Conservation (phyloP, 176 grass and related monocot genomes). For the Pontederia paniculata region DNA sequence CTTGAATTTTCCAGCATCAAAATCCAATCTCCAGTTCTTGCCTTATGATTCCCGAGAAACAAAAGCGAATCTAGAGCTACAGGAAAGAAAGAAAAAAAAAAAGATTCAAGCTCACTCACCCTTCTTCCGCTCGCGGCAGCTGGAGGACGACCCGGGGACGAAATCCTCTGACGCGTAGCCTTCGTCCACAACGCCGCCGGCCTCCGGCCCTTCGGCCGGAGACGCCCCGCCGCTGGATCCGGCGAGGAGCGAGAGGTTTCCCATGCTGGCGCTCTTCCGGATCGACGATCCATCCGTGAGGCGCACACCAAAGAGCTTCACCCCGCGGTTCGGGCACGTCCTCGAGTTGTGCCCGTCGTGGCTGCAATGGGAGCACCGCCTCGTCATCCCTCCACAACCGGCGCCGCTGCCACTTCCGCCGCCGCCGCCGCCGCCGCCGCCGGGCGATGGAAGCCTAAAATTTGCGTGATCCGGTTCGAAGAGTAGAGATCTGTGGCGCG, state of each 20-base stretch:
- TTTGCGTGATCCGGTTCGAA: too few relatives aligned
- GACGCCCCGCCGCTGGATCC: conserved; percentile 77
- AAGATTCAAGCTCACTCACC: conserved; percentile 23
- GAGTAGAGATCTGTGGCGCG: too few relatives aligned
- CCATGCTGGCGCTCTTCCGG: conserved; percentile 99
- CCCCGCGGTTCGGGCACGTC: conserved; percentile 96
- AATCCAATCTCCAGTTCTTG: too few relatives aligned
- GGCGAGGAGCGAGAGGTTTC: conserved; percentile 82
- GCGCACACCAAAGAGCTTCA: conserved; percentile 92
- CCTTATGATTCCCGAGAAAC: too few relatives aligned
- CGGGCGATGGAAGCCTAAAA: background rate
- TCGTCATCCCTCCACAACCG: conserved; percentile 46
- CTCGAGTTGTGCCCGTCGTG: conserved; percentile 98
- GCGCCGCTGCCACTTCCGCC: too few relatives aligned
- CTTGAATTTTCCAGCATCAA: too few relatives aligned
- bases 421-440: conserved; percentile 1
- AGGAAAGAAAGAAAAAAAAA: background rate
- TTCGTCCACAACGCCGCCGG: conserved; percentile 19
- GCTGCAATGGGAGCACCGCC: conserved; percentile 97
- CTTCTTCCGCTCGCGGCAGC: conserved; percentile 86
- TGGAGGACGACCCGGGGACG: conserved; percentile 83
- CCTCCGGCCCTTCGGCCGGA: conserved; percentile 59
- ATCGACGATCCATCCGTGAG: conserved; percentile 88
- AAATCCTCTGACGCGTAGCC: conserved; percentile 96
- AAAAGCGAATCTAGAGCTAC: background rate